These are phyloP conservation scores for Linnemannia hyalina DNA, from an alignment of 192 early-diverging fungal species.

Conservation along the genomic window DNA sequence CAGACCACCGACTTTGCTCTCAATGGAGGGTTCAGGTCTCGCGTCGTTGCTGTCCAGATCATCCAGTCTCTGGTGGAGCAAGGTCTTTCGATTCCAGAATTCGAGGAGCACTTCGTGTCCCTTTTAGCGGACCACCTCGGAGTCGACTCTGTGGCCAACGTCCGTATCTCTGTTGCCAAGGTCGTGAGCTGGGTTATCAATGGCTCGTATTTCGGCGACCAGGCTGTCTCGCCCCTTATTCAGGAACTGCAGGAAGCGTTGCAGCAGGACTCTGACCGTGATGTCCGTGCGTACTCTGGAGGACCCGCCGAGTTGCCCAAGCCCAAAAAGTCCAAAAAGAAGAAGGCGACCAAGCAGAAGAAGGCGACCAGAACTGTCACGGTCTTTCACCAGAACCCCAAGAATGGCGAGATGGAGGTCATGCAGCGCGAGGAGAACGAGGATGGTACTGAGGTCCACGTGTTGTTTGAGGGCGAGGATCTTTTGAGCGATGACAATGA, in stretches of 20 bases:
- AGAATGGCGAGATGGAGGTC: constrained; percentile 18
- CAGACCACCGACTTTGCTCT: constrained; percentile 43
- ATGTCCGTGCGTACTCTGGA: constrained; percentile 49
- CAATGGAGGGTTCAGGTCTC: constrained; percentile 49
- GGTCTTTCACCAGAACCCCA: constrained; percentile 46
- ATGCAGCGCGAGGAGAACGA: constrained; percentile 25
- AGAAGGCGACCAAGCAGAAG: constrained; percentile 8
- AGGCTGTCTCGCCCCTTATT: constrained; percentile 9
- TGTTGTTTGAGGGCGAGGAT: constrained; percentile 17
- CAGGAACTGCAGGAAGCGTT: constrained; percentile 13
- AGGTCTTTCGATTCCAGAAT: constrained; percentile 70
- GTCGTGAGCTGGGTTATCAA: constrained; percentile 56
- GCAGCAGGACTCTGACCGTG: constrained; percentile 45
- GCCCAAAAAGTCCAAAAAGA: constrained; percentile 23
- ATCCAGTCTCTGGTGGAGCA: constrained; percentile 73
- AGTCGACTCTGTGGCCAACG: constrained; percentile 75
- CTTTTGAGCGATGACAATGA: constrained; percentile 15
- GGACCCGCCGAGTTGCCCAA: constrained; percentile 35
- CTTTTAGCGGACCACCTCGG: constrained; percentile 68
- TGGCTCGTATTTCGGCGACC: constrained; percentile 47
- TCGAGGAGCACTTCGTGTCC: constrained; percentile 79
- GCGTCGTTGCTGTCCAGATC: constrained; percentile 69
- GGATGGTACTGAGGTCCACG: constrained; percentile 11
- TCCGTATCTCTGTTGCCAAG: constrained; percentile 79
- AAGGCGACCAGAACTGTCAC: constrained; percentile 17